Base-by-base conservation (phyloP, 768 basidiomycete species). In the Gymnopilus dilepis region DNA sequence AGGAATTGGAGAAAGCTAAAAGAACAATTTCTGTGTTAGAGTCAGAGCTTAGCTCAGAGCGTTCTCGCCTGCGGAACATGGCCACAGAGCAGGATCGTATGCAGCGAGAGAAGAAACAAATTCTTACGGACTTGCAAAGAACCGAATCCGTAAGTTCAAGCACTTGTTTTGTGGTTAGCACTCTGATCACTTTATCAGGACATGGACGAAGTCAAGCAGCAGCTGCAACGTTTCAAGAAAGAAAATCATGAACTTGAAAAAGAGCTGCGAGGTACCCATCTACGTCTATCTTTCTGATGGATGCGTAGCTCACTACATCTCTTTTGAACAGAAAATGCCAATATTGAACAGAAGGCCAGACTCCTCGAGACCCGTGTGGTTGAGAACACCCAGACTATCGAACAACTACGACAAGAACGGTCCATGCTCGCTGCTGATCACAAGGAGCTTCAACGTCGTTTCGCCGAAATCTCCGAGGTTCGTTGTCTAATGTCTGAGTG, bases 361-460 rank as follows among this genome's bases (percentile, higher is more conserved):
- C 75, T 86, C 17, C 81, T 94, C 12, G 88, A 91, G 71, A 77
- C 74, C 45, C 88, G 84, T 59, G 87, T 92, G 11, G 74, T 81
- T 11, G 89, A 91, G 73, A 95, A 93, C 60, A 74, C 79, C 0
- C 84, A 86, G 60, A 84, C 85, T 2, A 90, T 94, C 50, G 86
- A 92, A 26, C 85, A 89, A 30, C 78, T 95, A 31, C 85, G 94
- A 21, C 84, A 89, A 62, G 94, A 95, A 68, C 89, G 92, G 3
- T 82, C 88, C 28, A 71, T 88, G 50, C 84, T 95, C 24, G 81
- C 80, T 8, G 73, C 77, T 15, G 91, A 94, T 66, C 86, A 94
- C 69, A 90, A 90, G 70, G 81, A 84, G 47, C 80, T 95, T 30
- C 91, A 94, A 69, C 81, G 81, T 21, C 85, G 83, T 19, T 89